Conservation (phyloP, 371 early-diverging fungal genomes). For the Nosema bombycis region DNA sequence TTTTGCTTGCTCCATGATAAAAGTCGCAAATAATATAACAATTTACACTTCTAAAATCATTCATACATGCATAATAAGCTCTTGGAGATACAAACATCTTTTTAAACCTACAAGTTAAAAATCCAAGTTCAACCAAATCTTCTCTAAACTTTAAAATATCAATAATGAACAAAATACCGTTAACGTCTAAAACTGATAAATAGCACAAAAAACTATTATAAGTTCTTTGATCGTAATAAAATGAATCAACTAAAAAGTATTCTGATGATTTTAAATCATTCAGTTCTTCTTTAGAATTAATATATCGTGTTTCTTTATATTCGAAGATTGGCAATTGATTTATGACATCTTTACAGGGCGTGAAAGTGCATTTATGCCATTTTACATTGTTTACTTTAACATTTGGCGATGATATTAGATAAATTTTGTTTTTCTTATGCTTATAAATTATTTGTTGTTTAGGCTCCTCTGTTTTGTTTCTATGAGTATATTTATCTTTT, state of each 20-base stretch:
- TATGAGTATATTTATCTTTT: not conserved
- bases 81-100: constrained; percentile 36
- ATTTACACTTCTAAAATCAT: constrained; percentile 41
- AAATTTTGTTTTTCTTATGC: constrained; percentile 11
- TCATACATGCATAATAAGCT: constrained; percentile 21
- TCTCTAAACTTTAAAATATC: constrained; percentile 42
- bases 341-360: constrained; percentile 14
- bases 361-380: not conserved
- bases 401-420: constrained; percentile 16
- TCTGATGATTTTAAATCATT: constrained; percentile 8
- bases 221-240: constrained; percentile 57
- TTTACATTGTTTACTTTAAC: constrained; percentile 36
- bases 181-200: constrained; percentile 12
- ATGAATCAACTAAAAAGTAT: constrained; percentile 46
- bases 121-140: constrained; percentile 15
- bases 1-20: not conserved
- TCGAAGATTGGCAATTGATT: not conserved
- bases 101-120: constrained; percentile 38
- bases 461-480: not conserved
- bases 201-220: constrained; percentile 57
- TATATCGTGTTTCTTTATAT: not conserved
- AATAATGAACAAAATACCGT: constrained; percentile 44
- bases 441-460: constrained; percentile 9
- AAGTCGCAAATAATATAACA: constrained; percentile 36
- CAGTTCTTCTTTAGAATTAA: constrained; percentile 27